phyloP scores from a whole-genome alignment of 139 green algal species.

The Limnomonas spitsbergensis region DNA sequence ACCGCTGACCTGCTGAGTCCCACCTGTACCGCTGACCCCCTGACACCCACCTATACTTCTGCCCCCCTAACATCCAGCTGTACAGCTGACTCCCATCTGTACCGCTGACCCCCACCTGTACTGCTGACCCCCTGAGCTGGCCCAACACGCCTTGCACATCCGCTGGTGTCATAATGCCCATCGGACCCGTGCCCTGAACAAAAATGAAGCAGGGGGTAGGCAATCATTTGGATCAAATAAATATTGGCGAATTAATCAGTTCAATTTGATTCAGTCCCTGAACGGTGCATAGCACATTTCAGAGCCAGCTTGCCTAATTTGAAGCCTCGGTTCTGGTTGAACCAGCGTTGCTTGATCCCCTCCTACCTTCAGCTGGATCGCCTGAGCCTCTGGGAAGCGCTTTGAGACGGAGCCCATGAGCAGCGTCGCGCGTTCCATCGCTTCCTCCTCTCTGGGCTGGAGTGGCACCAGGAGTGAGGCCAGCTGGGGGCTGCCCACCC shows the following conservation, averaged over 20 bases:
- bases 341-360: too few species aligned
- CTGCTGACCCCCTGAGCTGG: not conserved
- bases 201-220: not conserved
- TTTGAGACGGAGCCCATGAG: not conserved
- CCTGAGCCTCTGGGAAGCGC: not conserved
- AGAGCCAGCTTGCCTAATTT: too few species aligned
- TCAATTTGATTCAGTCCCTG: too few species aligned
- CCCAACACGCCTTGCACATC: constrained; percentile 33
- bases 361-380: too few species aligned
- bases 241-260: too few species aligned
- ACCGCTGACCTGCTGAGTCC: not conserved
- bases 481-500: constrained; percentile 11
- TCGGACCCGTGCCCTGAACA: constrained; percentile 40
- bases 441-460: constrained; percentile 49
- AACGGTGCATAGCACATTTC: too few species aligned
- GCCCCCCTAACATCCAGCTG: too few species aligned
- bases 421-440: constrained; percentile 26
- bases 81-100: too few species aligned
- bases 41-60: too few species aligned
- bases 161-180: constrained; percentile 40
- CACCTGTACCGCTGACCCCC: too few species aligned
- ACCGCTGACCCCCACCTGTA: not conserved
- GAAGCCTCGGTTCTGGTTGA: too few species aligned
- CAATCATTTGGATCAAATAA: too few species aligned
- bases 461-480: constrained; percentile 56